Base-by-base conservation (phyloP, 2,329 filamentous ascomycete species). In the Cladophialophora yegresii region DNA sequence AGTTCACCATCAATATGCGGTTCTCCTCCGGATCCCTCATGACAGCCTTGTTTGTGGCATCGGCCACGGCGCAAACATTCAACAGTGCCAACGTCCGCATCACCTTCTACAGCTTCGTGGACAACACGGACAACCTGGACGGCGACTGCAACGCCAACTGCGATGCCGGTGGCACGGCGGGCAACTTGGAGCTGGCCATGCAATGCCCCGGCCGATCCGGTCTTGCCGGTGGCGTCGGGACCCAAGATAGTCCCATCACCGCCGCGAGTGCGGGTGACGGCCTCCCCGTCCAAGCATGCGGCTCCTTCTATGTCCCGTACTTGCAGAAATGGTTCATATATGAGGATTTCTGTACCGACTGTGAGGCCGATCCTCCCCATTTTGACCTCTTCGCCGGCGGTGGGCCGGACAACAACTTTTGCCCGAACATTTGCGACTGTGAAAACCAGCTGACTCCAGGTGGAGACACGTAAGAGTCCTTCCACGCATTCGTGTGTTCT, bases 71-170 rank as follows among this genome's bases (percentile, higher is more conserved):
- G 40, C 55, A 58, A 20, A 43, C 55, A 16, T 58, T 45, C 55
- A 47, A 58, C 36, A 58, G 33, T n/a, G 55, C 55, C 32, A 58
- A 58, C 13, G 55, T 58, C 55, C 55, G 55, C 23, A 36, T 58
- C 33, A 58, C 55, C 8, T 58, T 58, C 55, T 58, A 58, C 55
- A 58, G 55, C 55, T 58, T 43, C 22, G 55, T 58, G 30, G 55
- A 58, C 55, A 58, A 58, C 22, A 58, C 55, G 2, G 55, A 58
- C 36, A 58, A 58, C 36, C 55, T 58, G 30, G 33, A 58, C n/a
- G 55, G 55, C 20, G 55, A 58, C 9, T 58, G 55, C 36, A 58
- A 16, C 55, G 55, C 55, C 55, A 58, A 58, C 23, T 58, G 55
- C 36, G 26, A 58, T 6, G 55, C 55, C 55, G 55, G 55, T 43